Evolutionary conservation across 2,329 filamentous ascomycete genomes (phyloP), one percentile per base, ranked within the genome.

Genomic region (Rachicladosporium sp.): DNA sequence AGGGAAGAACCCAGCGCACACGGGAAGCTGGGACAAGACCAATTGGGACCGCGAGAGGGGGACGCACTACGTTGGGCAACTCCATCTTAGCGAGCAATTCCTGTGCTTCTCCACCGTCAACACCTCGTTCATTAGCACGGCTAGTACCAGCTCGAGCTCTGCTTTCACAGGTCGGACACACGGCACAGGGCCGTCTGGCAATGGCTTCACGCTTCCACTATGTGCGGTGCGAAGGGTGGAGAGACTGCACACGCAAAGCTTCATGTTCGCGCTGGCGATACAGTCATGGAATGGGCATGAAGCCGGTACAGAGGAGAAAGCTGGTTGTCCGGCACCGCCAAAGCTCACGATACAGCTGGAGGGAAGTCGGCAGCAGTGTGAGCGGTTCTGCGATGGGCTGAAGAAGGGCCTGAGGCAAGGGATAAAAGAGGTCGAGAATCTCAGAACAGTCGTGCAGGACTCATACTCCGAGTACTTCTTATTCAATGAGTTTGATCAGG

Each of bases 21-120:
- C 52, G 44, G 58, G 58, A 37, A 57, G 55, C 36, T 79, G 80
- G 44, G 82, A 85, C 51, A 79, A 79, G 60, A 74, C 80, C 47
- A 74, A 75, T 49, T 60, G 58, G 58, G 70, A 73, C 42, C 51
- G 65, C 40, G 93, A 82, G 64, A 45, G 56, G n/a, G 57, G 58
- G 8, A 55, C 52, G 23, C 83, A 88, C 58, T 96, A 98, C 67
- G 79, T 80, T 15, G 91, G 91, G 37, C 88, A 88, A 62, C 74
- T 98, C 38, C 89, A 98, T 60, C 69, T 98, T 47, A 95, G 87
- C 60, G 89, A 98, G 65, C 76, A 83, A 51, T 98, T 83, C 64
- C 78, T 98, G 52, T 96, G 88, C 70, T 98, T 98, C 68, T 95
- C 88, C 0, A 95, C 91, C 6, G 85, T 91, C 38, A 80, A 85